Percentiles rank a stretch among this genome's conserved stretches.
phyloP scores from a whole-genome alignment of 2,329 filamentous ascomycete species.

The Elsinoe arachidis region DNA sequence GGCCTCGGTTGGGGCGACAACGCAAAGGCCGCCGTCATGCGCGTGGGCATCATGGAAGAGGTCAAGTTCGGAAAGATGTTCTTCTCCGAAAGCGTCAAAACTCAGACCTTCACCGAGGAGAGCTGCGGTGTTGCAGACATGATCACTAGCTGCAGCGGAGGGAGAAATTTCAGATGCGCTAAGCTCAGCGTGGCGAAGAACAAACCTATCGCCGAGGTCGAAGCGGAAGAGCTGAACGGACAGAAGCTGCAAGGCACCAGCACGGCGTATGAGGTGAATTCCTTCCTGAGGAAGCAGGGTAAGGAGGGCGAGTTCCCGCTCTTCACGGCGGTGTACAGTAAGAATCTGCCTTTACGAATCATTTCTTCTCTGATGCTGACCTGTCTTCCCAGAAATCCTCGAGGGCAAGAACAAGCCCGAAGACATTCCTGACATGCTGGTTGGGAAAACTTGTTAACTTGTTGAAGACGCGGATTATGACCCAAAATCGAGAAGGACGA shows the following conservation, averaged over 20 bases:
- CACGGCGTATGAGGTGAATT: conserved; percentile 85
- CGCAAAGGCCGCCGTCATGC: conserved; percentile 97
- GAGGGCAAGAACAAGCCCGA: conserved; percentile 67
- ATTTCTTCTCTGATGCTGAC: background rate
- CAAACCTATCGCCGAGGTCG: conserved; percentile 75
- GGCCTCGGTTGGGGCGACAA: conserved; percentile 97
- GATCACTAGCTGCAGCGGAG: conserved; percentile 86
- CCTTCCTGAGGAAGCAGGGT: conserved; percentile 70
- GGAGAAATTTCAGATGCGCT: conserved; percentile 89
- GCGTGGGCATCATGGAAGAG: conserved; percentile 91
- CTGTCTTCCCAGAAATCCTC: conserved; percentile 51
- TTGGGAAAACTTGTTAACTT: conserved; percentile 18
- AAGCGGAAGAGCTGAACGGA: conserved; percentile 82
- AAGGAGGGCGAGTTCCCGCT: conserved; percentile 79
- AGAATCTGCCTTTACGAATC: conserved; percentile 20
- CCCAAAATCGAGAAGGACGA: background rate
- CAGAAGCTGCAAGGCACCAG: conserved; percentile 94
- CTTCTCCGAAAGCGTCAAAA: conserved; percentile 72
- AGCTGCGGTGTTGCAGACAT: conserved; percentile 91
- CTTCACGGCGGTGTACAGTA: conserved; percentile 75
- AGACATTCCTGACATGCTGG: conserved; percentile 63
- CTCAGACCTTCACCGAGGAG: conserved; percentile 91
- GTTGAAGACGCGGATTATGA: background rate
- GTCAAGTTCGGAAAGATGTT: conserved; percentile 92
- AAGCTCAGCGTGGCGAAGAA: conserved; percentile 76